A percentile compares a stretch with the other conserved stretches of the same genome.
These are phyloP conservation scores for Suillus occidentalis DNA, from an alignment of 768 basidiomycete species.

Conservation along the genomic window DNA sequence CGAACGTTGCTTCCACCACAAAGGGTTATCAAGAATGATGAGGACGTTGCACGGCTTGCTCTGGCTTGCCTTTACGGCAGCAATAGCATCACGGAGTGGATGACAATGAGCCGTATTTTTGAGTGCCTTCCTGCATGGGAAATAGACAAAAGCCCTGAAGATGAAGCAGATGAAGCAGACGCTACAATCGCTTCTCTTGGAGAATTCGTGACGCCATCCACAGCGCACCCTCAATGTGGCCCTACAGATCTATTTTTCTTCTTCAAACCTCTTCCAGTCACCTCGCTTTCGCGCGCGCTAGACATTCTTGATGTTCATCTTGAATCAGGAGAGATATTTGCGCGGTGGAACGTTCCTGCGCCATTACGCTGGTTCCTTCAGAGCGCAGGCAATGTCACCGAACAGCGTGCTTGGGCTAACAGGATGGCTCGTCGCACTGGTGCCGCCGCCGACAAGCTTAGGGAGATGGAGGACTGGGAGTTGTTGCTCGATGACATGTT, in stretches of 20 bases:
- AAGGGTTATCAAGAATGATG: conserved; percentile 77
- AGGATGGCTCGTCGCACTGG: conserved; percentile 77
- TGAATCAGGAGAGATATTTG: conserved; percentile 88
- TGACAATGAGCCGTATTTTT: conserved; percentile 87
- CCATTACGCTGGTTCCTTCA: conserved; percentile 90
- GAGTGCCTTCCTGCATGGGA: conserved; percentile 96
- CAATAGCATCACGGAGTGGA: conserved; percentile 68
- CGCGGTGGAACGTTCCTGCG: conserved; percentile 82
- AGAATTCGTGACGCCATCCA: conserved; percentile 74
- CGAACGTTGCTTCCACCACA: conserved; percentile 73
- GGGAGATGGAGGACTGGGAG: conserved; percentile 77
- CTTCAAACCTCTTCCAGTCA: conserved; percentile 75
- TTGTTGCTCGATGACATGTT: conserved; percentile 89
- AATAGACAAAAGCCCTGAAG: conserved; percentile 50
- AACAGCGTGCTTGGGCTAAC: conserved; percentile 85
- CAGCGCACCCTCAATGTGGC: conserved; percentile 52
- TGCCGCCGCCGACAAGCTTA: conserved; percentile 50
- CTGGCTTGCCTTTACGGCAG: conserved; percentile 89
- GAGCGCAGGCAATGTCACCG: conserved; percentile 58
- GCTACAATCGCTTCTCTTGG: conserved; percentile 81
- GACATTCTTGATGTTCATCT: conserved; percentile 94
- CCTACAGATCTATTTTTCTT: conserved; percentile 76
- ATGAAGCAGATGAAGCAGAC: conserved; percentile 74
- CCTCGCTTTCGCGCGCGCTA: conserved; percentile 76
- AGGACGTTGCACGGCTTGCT: conserved; percentile 82